Evolutionary conservation across 2,329 filamentous ascomycete genomes (phyloP), one percentile per base, ranked within the genome.

Genomic region (Pseudopithomyces chartarum): DNA sequence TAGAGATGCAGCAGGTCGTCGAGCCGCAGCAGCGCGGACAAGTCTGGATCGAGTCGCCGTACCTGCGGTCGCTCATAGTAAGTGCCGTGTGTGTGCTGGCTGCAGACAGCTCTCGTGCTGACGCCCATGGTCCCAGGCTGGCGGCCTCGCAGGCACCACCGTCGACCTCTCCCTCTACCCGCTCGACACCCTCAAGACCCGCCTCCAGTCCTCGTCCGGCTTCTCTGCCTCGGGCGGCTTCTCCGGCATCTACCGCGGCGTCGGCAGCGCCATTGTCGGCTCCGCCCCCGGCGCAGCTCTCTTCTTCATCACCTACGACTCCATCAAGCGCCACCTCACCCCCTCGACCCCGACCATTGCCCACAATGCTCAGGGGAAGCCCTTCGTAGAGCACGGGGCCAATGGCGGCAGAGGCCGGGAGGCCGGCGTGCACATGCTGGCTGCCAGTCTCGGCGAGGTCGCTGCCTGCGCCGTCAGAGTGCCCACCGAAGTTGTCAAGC

Each of bases 111-210:
- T 32, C 32, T 43, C 26, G 26, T 47, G 19, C 32, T 43, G 38
- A 49, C 54, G 46, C 50, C 56, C 51, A 59, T n/a, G n/a, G n/a
- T n/a, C n/a, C 38, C 68, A 89, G 82, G 92, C 95, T 66, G 95
- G 95, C 76, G 95, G 88, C 71, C 81, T 97, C 64, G 95, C 95
- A 65, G 95, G 95, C 73, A 95, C 95, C 46, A 96, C 93, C 13
- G 95, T 98, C 77, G 95, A 99, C 85, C 88, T 97, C 70, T 92
- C 92, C 54, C 91, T 99, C 73, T 99, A 91, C 82, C 95, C 95
- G 0, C 92, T 99, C 82, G 96, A 99, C 84, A 99, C 95, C 0
- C 88, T 99, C 73, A 99, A 99, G 81, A 99, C 96, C 42, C 92
- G 95, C 15, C 91, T 99, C 6, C 95, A 99, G 80, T 92, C 92